phyloP scores from a whole-genome alignment of 768 basidiomycete genomes.

The Lactarius akahatsu region DNA sequence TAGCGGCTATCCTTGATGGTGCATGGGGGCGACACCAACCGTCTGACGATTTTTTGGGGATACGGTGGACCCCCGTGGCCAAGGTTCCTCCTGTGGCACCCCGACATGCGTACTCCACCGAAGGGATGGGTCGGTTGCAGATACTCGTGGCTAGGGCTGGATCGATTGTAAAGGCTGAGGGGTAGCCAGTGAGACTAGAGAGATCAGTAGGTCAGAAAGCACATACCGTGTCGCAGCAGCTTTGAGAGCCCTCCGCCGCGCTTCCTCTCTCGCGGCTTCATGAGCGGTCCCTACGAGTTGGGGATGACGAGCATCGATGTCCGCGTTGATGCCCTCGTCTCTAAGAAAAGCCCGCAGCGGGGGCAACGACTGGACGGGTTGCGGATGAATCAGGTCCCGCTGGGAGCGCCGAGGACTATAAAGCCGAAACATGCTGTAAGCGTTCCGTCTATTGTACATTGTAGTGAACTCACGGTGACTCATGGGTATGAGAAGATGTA shows the following conservation, averaged over 20 bases:
- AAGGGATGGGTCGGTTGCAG: background rate
- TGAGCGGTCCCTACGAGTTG: conserved; percentile 8
- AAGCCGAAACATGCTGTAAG: background rate
- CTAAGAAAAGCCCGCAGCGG: conserved; percentile 27
- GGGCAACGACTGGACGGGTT: conserved; percentile 25
- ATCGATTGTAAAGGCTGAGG: background rate
- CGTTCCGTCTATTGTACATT: background rate
- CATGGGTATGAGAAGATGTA: conserved; percentile 11
- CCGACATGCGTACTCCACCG: conserved; percentile 3
- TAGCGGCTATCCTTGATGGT: background rate
- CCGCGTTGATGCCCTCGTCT: conserved; percentile 19
- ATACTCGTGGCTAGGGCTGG: conserved; percentile 3
- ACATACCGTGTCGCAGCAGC: conserved; percentile 23
- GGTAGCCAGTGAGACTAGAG: background rate
- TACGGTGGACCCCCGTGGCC: conserved; percentile 3
- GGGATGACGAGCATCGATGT: conserved; percentile 15
- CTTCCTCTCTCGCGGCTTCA: conserved; percentile 25
- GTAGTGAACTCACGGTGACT: conserved; percentile 15
- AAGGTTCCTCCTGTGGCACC: conserved; percentile 9
- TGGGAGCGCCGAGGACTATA: conserved; percentile 17
- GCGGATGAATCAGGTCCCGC: conserved; percentile 17
- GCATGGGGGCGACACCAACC: background rate
- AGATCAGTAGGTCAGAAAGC: background rate
- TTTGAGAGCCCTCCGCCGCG: conserved; percentile 23
- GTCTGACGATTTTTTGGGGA: conserved; percentile 9